Base-by-base conservation (phyloP, 2,329 filamentous ascomycete genomes). In the Pestalotiopsis sp. region DNA sequence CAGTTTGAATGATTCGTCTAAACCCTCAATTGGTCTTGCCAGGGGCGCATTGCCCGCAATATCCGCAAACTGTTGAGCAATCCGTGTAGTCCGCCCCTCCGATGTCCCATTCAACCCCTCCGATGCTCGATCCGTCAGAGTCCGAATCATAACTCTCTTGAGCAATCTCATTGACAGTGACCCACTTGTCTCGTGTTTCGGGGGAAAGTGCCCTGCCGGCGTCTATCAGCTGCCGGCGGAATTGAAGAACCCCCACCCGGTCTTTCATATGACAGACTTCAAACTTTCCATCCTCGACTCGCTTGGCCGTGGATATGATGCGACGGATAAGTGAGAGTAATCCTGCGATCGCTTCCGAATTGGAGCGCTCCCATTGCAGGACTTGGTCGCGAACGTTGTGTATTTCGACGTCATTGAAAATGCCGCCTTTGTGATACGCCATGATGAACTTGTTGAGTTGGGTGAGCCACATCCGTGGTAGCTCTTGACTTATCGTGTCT, bases 381-480 rank as follows among this genome's bases (percentile, higher is more conserved):
- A 70, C 67, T 25, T 67, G 38, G 17, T 14, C 56, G 36, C 57
- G 52, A 38, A 70, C 65, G 13, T 69, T n/a, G 11, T 36, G 52
- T 4, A 65, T 38, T 14, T 57, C 36, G 56, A 70, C 78, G 9
- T 84, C 77, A 0, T 74, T 66, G 67, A 85, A 84, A 1, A 71
- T 5, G 0, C 82, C 81, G 1, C 58, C 65, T 4, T 73, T 67
- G 63, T 85, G 83, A 68, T 80, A 82, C 0, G 81, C 83, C 2
- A 84, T 72, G 36, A 85, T 73, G 52, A 85, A 80, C 7, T 78
- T 79, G 1, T 78, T 73, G 4, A 81, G 76, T 67, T 82, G 83
- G 0, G 77, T 68, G 1, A 81, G 68, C 83, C 83, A 85, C 9
- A 85, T 73, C 0, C 82, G 81, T 4, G 80, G 82, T 11, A 85